phyloP scores from a whole-genome alignment of 139 green algal species.

The Protoeuglena noctilucae region DNA sequence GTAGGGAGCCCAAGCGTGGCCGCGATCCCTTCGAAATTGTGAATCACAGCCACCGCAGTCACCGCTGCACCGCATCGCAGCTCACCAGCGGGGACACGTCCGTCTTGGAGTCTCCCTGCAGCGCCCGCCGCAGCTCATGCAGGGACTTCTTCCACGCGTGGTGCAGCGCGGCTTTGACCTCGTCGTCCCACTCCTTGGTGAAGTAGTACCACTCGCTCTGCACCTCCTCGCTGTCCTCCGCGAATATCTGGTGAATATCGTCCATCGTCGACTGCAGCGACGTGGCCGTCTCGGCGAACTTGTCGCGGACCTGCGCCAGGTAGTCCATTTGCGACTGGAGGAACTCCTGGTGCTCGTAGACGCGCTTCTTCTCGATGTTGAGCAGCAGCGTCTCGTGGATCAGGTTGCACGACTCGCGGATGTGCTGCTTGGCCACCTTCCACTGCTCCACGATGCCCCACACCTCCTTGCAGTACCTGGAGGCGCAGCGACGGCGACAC shows the following conservation, averaged over 20 bases:
- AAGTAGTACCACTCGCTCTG: constrained; percentile 66
- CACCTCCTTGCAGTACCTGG: not conserved
- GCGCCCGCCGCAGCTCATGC: constrained; percentile 53
- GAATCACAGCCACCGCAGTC: too few relatives aligned
- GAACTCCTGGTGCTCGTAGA: constrained; percentile 67
- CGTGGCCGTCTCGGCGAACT: constrained; percentile 13
- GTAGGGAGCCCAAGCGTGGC: too few relatives aligned
- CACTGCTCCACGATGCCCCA: constrained; percentile 40
- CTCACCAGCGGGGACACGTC: constrained; percentile 13
- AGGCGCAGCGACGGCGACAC: too few relatives aligned
- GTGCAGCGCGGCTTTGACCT: constrained; percentile 62
- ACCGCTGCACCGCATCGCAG: too few relatives aligned
- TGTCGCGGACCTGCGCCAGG: constrained; percentile 20
- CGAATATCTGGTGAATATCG: constrained; percentile 48
- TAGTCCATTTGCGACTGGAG: constrained; percentile 43
- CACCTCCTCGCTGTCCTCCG: constrained; percentile 60
- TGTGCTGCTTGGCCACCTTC: constrained; percentile 36
- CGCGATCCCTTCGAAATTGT: too few relatives aligned
- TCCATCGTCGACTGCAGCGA: constrained; percentile 38
- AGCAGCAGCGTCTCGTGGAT: constrained; percentile 54
- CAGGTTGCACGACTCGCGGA: constrained; percentile 35
- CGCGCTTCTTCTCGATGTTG: constrained; percentile 64
- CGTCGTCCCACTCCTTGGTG: constrained; percentile 57
- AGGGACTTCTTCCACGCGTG: constrained; percentile 52
- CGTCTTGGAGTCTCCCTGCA: constrained; percentile 69